phyloP scores from a whole-genome alignment of 2,329 filamentous ascomycete species.

The Rosellinia necatrix region DNA sequence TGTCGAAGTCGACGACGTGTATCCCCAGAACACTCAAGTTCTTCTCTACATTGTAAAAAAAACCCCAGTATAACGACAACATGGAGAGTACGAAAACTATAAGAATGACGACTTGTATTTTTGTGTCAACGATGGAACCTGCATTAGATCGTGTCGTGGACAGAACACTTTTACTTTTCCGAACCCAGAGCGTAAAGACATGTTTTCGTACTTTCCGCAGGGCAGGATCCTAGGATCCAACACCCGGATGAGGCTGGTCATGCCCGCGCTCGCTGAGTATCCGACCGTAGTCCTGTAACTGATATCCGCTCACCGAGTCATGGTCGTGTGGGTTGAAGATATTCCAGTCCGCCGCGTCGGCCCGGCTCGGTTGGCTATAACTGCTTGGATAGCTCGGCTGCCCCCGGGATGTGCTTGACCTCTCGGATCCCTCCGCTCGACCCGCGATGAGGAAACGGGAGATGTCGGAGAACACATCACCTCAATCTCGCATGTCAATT shows the following conservation, averaged over 20 bases:
- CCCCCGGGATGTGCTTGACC: background rate
- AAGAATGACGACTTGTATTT: constrained; percentile 50
- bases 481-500: background rate
- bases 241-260: constrained; percentile 28
- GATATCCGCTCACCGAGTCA: constrained; percentile 16
- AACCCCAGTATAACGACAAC: constrained; percentile 66
- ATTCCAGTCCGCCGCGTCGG: constrained; percentile 18
- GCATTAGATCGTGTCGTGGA: background rate
- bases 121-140: background rate
- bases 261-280: background rate
- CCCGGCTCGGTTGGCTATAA: constrained; percentile 1
- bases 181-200: constrained; percentile 29
- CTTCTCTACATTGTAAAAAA: constrained; percentile 55
- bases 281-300: constrained; percentile 3
- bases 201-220: constrained; percentile 30
- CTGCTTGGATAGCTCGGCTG: constrained; percentile 3
- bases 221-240: constrained; percentile 35
- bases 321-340: constrained; percentile 16
- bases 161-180: constrained; percentile 28
- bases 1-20: constrained; percentile 68
- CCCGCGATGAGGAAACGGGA: constrained; percentile 21
- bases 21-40: constrained; percentile 56
- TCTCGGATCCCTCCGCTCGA: constrained; percentile 2
- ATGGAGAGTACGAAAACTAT: constrained; percentile 60
- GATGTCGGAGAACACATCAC: constrained; percentile 10